These are phyloP conservation scores for Bauhinia variegata DNA, from an alignment of 306 rosid genomes.

Conservation along the genomic window DNA sequence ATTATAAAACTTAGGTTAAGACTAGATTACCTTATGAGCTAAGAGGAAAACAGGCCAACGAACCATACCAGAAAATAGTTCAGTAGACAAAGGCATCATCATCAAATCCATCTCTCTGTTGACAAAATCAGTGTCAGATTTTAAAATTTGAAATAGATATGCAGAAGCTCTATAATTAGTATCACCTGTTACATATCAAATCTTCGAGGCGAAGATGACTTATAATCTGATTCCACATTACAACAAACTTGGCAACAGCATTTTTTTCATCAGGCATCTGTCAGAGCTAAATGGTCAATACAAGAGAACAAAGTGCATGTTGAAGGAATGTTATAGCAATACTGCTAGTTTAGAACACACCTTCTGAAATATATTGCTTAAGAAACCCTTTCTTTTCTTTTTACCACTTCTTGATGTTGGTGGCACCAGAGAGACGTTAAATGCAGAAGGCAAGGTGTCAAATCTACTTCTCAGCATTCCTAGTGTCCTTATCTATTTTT, in stretches of 20 bases:
- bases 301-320: constrained; percentile 2
- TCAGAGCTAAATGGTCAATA: constrained; percentile 33
- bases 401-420: constrained; percentile 59
- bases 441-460: constrained; percentile 87
- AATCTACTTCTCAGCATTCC: constrained; percentile 98
- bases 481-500: constrained; percentile 78
- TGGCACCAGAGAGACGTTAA: constrained; percentile 70
- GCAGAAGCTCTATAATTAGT: constrained; percentile 21
- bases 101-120: constrained; percentile 90
- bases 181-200: constrained; percentile 75
- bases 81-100: constrained; percentile 87
- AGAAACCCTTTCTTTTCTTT: constrained; percentile 67
- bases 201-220: constrained; percentile 75
- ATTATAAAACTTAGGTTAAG: constrained; percentile 8
- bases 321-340: constrained; percentile 4
- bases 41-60: constrained; percentile 96
- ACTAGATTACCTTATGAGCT: constrained; percentile 72
- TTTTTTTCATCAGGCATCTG: constrained; percentile 64
- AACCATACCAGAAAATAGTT: constrained; percentile 74
- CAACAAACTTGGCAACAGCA: constrained; percentile 76
- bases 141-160: constrained; percentile 12
- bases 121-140: constrained; percentile 35
- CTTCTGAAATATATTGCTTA: constrained; percentile 64
- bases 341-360: constrained; percentile 46
- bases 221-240: constrained; percentile 87